Evolutionary conservation across 2,329 filamentous ascomycete genomes (phyloP).

Genomic region (Xylariaceae sp.): DNA sequence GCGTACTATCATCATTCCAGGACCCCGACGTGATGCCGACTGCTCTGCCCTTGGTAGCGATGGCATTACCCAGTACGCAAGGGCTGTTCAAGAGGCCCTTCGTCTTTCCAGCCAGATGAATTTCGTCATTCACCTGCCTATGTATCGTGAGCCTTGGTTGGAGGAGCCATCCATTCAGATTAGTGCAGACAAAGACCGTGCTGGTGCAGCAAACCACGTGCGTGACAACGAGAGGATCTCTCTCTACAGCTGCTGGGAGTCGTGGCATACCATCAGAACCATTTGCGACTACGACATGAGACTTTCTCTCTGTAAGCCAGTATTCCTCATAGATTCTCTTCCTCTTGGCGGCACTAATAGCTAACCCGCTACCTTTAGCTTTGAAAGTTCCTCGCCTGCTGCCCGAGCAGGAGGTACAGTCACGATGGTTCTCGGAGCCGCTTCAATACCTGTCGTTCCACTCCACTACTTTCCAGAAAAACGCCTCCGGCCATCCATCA

Average conservation of each 20-base stretch:
- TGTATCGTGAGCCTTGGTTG: slow-evolving; percentile 68
- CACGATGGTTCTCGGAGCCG: slow-evolving; percentile 67
- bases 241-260: slow-evolving; percentile 81
- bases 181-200: slow-evolving; percentile 38
- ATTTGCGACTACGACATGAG: slow-evolving; percentile 80
- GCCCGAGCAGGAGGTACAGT: slow-evolving; percentile 57
- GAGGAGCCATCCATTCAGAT: slow-evolving; percentile 53
- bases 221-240: slow-evolving; percentile 63
- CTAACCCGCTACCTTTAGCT: slow-evolving; percentile 33
- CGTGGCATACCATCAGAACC: slow-evolving; percentile 83
- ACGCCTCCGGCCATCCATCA: slow-evolving; percentile 59
- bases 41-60: slow-evolving; percentile 45
- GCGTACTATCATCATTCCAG: slow-evolving; percentile 75
- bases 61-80: slow-evolving; percentile 72
- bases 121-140: slow-evolving; percentile 76
- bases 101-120: slow-evolving; percentile 71
- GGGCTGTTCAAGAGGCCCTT: slow-evolving; percentile 77
- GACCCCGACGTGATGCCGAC: slow-evolving; percentile 63
- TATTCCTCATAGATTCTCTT: neutral
- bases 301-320: slow-evolving; percentile 73
- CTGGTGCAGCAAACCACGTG: slow-evolving; percentile 35
- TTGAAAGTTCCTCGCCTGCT: slow-evolving; percentile 55
- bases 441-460: slow-evolving; percentile 58
- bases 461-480: slow-evolving; percentile 53
- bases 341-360: neutral